Conservation (phyloP, 345 rosid genomes). For the Sonneratia caseolaris region DNA sequence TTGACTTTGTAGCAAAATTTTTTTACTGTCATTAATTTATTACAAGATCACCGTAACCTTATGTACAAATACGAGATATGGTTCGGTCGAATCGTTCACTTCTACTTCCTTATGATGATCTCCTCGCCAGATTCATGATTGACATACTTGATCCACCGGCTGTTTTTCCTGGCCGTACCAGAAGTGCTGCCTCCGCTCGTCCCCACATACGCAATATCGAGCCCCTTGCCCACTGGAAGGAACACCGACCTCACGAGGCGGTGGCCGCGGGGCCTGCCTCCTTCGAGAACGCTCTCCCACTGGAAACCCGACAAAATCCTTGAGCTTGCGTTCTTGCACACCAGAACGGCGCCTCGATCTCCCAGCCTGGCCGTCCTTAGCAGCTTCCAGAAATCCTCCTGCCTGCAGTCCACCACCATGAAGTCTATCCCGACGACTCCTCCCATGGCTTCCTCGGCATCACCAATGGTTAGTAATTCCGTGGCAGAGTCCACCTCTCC, state of each 20-base stretch:
- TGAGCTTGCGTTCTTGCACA: conserved; percentile 57
- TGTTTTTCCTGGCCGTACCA: conserved; percentile 19
- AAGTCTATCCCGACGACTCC: conserved; percentile 53
- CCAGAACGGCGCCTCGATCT: conserved; percentile 60
- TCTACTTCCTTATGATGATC: conserved; percentile 42
- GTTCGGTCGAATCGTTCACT: not conserved
- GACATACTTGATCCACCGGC: conserved; percentile 72
- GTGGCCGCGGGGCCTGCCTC: conserved; percentile 17
- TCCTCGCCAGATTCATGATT: conserved; percentile 73
- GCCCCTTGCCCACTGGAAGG: conserved; percentile 68
- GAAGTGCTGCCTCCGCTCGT: conserved; percentile 19
- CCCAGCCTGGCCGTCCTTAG: conserved; percentile 54
- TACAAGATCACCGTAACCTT: not conserved
- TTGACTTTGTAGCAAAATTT: not conserved
- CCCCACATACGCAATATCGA: conserved; percentile 65
- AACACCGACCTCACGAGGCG: conserved; percentile 59
- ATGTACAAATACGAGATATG: not conserved
- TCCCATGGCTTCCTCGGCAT: conserved; percentile 45
- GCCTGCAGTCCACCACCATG: conserved; percentile 60
- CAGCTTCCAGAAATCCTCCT: conserved; percentile 45
- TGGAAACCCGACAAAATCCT: conserved; percentile 32
- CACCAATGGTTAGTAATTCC: conserved; percentile 37
- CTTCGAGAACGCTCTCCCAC: conserved; percentile 45
- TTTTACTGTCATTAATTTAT: not conserved
- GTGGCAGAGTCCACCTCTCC: conserved; percentile 19